Base-by-base conservation (phyloP, 768 basidiomycete genomes). In the Pulveroboletus sp. region DNA sequence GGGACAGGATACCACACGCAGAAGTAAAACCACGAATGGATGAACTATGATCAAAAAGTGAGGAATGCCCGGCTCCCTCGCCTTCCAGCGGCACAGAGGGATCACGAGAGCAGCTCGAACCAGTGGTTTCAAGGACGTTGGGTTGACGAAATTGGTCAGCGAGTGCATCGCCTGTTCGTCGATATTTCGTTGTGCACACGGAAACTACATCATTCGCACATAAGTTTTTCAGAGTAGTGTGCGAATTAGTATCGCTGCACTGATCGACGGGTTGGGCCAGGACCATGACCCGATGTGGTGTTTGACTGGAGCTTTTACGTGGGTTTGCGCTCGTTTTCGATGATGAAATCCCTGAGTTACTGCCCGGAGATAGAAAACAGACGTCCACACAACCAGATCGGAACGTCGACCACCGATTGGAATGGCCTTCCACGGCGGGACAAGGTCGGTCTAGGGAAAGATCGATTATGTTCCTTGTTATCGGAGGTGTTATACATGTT, bases 381-480 rank as follows among this genome's bases (percentile, higher is more conserved):
- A 69, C 32, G 19, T 46, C 47, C 34, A 64, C 24, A 26, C 26
- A 17, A 16, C 67, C 67, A 7, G 67, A 68, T 20, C 58, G 63
- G 48, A 68, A 68, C 19, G 54, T 23, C 27, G 31, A 51, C 63
- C 59, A 59, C 27, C 61, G 54, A 50, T 22, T n/a, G 35, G 40
- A 20, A 29, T n/a, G n/a, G 11, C n/a, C 30, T 43, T 44, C 36
- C 5, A 11, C 27, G 6, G 16, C 22, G 9, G 47, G 38, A 45
- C 36, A 23, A 23, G 47, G 43, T 7, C 31, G 17, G 17, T 45
- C 49, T 20, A 47, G 12, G 8, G 53, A 50, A 38, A 51, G 42
- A 27, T 56, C 59, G 17, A 57, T 47, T 37, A 53, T 38, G 2
- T 30, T 41, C 31, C 45, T 50, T 13, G 37, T 13, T n/a, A n/a